Conservation (phyloP, 108 stramenopile genomes). For the Fistulifera pelliculosa region DNA sequence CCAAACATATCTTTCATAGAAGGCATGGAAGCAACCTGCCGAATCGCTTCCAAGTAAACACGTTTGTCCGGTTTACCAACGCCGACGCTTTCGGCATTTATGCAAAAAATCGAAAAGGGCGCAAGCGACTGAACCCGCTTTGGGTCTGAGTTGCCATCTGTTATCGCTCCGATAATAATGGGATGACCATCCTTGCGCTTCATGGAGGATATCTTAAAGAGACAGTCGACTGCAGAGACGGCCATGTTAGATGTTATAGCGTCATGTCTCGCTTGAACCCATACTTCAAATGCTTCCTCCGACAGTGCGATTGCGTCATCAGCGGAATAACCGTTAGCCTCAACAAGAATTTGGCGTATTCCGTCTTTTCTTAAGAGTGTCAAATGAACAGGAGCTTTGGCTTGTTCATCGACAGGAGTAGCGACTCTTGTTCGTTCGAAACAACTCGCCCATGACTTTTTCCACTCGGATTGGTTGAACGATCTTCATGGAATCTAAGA, state of each 20-base stretch:
- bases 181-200: constrained; percentile 11
- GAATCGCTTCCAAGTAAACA: constrained; percentile 55
- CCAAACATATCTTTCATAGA: constrained; percentile 12
- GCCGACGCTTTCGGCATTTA: constrained; percentile 75
- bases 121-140: constrained; percentile 23
- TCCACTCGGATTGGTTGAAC: constrained; percentile 43
- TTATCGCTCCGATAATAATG: constrained; percentile 72
- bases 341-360: constrained; percentile 28
- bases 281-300: constrained; percentile 49
- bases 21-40: constrained; percentile 17
- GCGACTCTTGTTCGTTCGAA: constrained; percentile 20
- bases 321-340: constrained; percentile 25
- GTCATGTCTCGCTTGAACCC: constrained; percentile 54
- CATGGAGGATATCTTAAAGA: constrained; percentile 25
- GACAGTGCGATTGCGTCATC: constrained; percentile 25
- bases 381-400: constrained; percentile 48
- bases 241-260: constrained; percentile 57
- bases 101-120: constrained; percentile 59
- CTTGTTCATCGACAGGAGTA: constrained; percentile 30
- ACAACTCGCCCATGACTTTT: constrained; percentile 59
- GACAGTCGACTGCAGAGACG: constrained; percentile 21
- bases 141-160: constrained; percentile 85
- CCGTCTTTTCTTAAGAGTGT: constrained; percentile 73
- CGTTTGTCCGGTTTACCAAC: constrained; percentile 64
- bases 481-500: constrained; percentile 29